phyloP scores from a whole-genome alignment of 768 basidiomycete species.

The Gloeophyllum trabeum region DNA sequence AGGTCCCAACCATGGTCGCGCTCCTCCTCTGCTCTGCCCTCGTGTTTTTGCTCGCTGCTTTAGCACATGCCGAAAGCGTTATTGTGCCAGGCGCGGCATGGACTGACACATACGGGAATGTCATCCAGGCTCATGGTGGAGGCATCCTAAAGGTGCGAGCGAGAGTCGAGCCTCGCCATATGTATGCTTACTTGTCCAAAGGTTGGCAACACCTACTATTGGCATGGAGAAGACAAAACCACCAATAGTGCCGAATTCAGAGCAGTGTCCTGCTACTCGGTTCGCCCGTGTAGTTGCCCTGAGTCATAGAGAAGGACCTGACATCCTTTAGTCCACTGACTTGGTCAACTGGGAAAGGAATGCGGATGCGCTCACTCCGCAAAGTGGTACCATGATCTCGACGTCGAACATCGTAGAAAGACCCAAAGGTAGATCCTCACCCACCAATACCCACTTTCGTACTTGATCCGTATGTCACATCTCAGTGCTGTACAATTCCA shows the following conservation, averaged over 20 bases:
- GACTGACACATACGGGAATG: constrained; percentile 49
- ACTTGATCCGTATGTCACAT: neutral
- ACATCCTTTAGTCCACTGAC: constrained; percentile 39
- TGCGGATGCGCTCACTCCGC: constrained; percentile 44
- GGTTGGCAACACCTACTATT: constrained; percentile 46
- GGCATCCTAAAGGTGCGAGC: constrained; percentile 39
- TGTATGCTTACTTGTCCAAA: constrained; percentile 8
- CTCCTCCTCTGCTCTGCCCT: no score
- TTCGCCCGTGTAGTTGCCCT: no score
- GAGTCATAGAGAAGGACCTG: neutral
- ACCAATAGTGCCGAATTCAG: constrained; percentile 42
- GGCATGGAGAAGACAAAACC: constrained; percentile 55
- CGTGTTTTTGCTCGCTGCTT: no score
- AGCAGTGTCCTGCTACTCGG: constrained; percentile 49
- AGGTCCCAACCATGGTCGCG: no score
- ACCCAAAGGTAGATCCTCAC: constrained; percentile 35
- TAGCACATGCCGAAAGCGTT: neutral
- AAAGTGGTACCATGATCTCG: constrained; percentile 43
- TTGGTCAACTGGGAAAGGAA: constrained; percentile 44
- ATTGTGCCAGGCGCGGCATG: constrained; percentile 54
- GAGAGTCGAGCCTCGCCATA: neutral
- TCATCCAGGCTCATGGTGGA: constrained; percentile 54
- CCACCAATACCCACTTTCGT: no score
- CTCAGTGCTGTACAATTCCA: constrained; percentile 41
- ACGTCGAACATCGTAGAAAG: constrained; percentile 48